Evolutionary conservation across 2,329 filamentous ascomycete genomes (phyloP), one percentile per base, ranked within the genome.

Genomic region (Bipolaris bicolor): DNA sequence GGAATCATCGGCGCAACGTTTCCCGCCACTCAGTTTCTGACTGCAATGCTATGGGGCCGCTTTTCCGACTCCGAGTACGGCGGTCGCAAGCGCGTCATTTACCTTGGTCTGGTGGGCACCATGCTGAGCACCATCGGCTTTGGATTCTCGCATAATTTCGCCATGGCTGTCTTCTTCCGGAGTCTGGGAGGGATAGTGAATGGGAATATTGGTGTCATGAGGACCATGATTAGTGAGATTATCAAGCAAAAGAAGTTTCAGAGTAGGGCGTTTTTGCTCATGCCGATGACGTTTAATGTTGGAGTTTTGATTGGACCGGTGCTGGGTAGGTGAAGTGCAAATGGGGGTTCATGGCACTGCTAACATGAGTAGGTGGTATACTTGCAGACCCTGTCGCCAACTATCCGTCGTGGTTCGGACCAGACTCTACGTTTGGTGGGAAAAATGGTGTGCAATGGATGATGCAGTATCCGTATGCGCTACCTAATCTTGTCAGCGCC

Each of bases 1-100:
- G 92, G 92, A 37, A 78, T 96, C 2, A 80, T 96, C 22, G 87
- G 90, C 46, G 91, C 89, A 11, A 88, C 87, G 37, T 96, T 96
- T 71, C 93, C 90, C 0, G 89, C 88, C 0, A 88, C 90, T 0
- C 92, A 97, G 73, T 94, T 94, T 69, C 71, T 91, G 20, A 96
- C 91, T 1, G 91, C 91, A 2, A 88, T 96, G 74, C 76, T 91
- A 58, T 96, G 92, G 92, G 92, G 92, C 0, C 82, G 89, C 0
- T 77, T 92, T 3, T 84, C 85, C 1, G 86, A 88, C 67, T 86
- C 89, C 6, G 84, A 85, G 36, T 62, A 70, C 46, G 72, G 78
- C 15, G 92, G 92, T 0, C 84, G 92, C 47, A 96, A 96, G 76
- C 84, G 83, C 15, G 90, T 95, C 13, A 80, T 97, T 16, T 77